Conservation (phyloP, 257 asterid genomes). For the Jacaranda copaia region DNA sequence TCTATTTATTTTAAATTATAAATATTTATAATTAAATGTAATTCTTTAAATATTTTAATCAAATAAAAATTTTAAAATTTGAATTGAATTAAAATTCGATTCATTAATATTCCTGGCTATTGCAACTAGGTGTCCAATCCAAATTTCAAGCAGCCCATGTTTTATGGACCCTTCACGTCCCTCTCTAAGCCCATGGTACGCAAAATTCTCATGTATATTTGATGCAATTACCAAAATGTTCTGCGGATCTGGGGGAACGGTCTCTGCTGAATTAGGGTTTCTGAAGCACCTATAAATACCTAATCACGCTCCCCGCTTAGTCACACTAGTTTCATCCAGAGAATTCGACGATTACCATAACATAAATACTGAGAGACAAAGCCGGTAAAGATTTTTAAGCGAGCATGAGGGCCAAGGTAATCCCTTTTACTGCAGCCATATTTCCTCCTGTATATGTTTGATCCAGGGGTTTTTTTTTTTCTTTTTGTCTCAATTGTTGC, state of each 20-base stretch:
- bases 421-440: not conserved
- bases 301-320: not conserved
- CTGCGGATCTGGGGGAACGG: not conserved
- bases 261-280: slow-evolving; percentile 24
- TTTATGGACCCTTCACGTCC: too few relatives aligned
- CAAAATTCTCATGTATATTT: too few relatives aligned
- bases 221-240: not conserved
- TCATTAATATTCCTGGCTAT: too few relatives aligned
- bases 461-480: not conserved
- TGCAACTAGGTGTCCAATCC: too few relatives aligned
- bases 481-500: not conserved
- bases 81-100: too few relatives aligned
- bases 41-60: too few relatives aligned
- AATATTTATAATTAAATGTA: too few relatives aligned
- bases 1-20: too few relatives aligned
- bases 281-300: not conserved
- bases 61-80: too few relatives aligned
- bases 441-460: not conserved
- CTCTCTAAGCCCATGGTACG: too few relatives aligned
- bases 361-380: not conserved
- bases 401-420: slow-evolving; percentile 37
- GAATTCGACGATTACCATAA: not conserved
- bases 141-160: too few relatives aligned
- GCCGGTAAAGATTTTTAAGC: not conserved
- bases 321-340: not conserved